Conservation (phyloP, 2,329 filamentous ascomycete species). For the Scortechinia acanthostroma region DNA sequence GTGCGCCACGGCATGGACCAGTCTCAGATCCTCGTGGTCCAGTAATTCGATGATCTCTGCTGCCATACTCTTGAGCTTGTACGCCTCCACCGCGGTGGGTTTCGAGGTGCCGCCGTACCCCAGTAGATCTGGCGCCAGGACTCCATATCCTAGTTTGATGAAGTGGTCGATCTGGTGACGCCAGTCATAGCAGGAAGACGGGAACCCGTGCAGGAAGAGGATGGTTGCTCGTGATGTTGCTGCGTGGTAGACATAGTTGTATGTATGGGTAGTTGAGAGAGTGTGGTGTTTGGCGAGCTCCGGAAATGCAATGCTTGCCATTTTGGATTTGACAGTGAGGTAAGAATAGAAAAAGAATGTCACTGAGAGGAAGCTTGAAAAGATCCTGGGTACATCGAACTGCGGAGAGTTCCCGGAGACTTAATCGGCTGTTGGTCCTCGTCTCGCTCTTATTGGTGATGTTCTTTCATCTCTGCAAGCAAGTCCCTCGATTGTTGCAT, state of each 20-base stretch:
- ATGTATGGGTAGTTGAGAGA: not conserved
- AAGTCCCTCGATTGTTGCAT: too few species aligned
- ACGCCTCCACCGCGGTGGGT: conserved; percentile 13
- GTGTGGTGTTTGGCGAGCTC: not conserved
- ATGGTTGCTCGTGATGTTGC: conserved; percentile 20
- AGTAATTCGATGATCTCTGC: conserved; percentile 22
- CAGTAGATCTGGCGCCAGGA: conserved; percentile 31
- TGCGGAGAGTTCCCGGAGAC: not conserved
- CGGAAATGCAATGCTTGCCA: not conserved
- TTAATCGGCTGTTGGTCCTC: too few species aligned
- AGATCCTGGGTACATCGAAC: not conserved
- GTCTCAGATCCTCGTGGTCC: conserved; percentile 10
- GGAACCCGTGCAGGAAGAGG: conserved; percentile 39
- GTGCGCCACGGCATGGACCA: conserved; percentile 17
- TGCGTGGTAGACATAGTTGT: not conserved
- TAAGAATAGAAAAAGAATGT: not conserved
- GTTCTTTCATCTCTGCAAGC: too few species aligned
- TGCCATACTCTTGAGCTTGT: conserved; percentile 18
- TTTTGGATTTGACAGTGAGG: not conserved
- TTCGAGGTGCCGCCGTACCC: conserved; percentile 24
- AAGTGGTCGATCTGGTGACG: conserved; percentile 24
- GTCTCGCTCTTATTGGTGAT: too few species aligned
- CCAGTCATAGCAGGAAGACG: conserved; percentile 35
- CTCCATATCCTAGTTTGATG: conserved; percentile 24
- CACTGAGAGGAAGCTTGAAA: not conserved